Conservation (phyloP, 495 filamentous ascomycete species). For the Pseudomonodictys pantanalensis region DNA sequence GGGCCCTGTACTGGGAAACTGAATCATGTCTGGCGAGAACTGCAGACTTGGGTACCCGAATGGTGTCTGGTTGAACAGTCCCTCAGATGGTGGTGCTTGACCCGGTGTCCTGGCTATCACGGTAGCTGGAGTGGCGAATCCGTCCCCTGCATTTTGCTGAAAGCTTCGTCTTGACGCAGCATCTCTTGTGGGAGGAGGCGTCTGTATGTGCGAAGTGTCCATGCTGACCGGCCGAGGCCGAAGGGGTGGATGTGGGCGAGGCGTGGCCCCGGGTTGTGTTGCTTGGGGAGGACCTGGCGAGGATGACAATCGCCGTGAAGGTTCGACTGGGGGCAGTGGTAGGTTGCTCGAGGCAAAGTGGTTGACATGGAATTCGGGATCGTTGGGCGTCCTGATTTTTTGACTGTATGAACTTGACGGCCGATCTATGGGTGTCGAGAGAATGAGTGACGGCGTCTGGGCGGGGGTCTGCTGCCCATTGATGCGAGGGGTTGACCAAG, state of each 20-base stretch:
- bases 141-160: constrained; percentile 36
- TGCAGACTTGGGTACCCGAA: constrained; percentile 54
- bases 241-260: constrained; percentile 33
- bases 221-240: constrained; percentile 44
- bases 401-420: constrained; percentile 32
- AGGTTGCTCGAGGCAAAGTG: constrained; percentile 55
- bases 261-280: constrained; percentile 29
- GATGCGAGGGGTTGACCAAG: constrained; percentile 42
- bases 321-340: constrained; percentile 56
- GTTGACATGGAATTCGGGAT: constrained; percentile 51
- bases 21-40: constrained; percentile 65
- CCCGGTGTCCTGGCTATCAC: constrained; percentile 36
- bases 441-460: constrained; percentile 34
- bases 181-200: constrained; percentile 62
- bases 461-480: constrained; percentile 37
- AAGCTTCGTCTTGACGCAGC: constrained; percentile 44
- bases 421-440: constrained; percentile 33
- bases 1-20: constrained; percentile 67
- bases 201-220: constrained; percentile 58
- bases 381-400: constrained; percentile 25
- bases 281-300: constrained; percentile 53
- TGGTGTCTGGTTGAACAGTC: constrained; percentile 32
- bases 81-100: constrained; percentile 4
- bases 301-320: constrained; percentile 54
- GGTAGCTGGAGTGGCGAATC: constrained; percentile 40